A percentile compares a stretch with the other conserved stretches of the same genome.
Conservation (phyloP, 179 eudicot genomes). For the Vitellaria paradoxa region DNA sequence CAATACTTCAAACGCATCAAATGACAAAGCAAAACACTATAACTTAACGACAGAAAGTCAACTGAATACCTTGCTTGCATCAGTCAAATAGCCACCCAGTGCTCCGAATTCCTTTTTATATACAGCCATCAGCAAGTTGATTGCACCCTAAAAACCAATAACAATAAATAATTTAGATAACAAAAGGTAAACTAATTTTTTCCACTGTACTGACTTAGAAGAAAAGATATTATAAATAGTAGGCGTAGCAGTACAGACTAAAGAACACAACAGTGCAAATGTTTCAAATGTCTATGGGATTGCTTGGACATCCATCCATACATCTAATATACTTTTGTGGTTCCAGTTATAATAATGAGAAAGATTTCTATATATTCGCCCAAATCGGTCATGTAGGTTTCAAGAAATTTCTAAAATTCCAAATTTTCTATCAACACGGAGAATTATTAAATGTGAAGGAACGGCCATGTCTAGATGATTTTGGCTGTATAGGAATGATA, state of each 20-base stretch:
- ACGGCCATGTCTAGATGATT: too few relatives aligned
- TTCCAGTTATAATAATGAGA: too few relatives aligned
- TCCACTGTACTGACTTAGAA: not conserved
- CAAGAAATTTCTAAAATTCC: not conserved
- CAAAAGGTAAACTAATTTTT: not conserved
- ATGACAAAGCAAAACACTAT: not conserved
- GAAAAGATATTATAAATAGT: not conserved
- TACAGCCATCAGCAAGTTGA: constrained; percentile 47
- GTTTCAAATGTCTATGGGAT: too few relatives aligned
- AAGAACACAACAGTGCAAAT: not conserved
- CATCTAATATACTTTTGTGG: too few relatives aligned
- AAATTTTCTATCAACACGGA: not conserved
- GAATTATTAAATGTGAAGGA: not conserved
- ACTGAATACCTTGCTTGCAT: constrained; percentile 73
- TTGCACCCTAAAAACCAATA: constrained; percentile 47
- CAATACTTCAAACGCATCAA: not conserved
- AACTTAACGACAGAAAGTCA: not conserved
- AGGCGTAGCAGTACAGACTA: not conserved
- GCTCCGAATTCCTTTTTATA: constrained; percentile 44
- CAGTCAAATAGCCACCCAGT: constrained; percentile 50
- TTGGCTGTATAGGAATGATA: too few relatives aligned
- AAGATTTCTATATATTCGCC: too few relatives aligned
- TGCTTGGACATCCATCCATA: too few relatives aligned
- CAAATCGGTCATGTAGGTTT: not conserved
- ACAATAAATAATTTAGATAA: constrained; percentile 9